Base-by-base conservation (phyloP, 2,329 filamentous ascomycete species). In the Blastomyces gilchristii region DNA sequence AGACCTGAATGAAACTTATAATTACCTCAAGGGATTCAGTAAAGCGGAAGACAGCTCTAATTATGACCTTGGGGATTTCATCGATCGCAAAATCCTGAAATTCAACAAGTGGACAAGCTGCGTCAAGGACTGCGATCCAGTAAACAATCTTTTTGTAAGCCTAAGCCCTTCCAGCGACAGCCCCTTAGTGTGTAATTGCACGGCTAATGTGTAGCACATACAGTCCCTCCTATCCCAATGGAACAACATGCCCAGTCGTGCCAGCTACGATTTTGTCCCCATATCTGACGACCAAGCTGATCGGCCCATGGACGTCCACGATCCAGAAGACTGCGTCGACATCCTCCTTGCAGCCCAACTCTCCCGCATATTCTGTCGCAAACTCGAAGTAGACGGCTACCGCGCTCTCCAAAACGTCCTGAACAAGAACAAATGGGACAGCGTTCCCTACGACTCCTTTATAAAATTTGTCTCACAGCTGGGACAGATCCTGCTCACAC, bases 211-310 rank as follows among this genome's bases (percentile, higher is more conserved):
- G n/a, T 41, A 58, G 14, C 14, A 16, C 14, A 6, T 50, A 7
- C 59, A 79, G 76, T 69, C 75, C 45, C 68, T 78, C 6, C 74
- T 79, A 18, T 77, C 76, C 9, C 72, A 71, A 62, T 75, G 76
- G 73, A 77, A 78, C 66, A 78, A 77, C 65, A 79, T 79, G 77
- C 77, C 77, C 8, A 78, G 76, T 62, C 76, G 76, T 25, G 77
- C 77, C 22, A 73, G 73, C 45, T 79, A 79, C 65, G 76, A 73
- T 53, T 75, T 77, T 59, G 71, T 78, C 31, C 68, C 72, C 11
- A 59, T 73, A 1, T 68, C 75, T 16, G 60, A 67, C 11, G 67
- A 65, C 11, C 25, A 53, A 18, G 64, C 72, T 49, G 73, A 77
- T 63, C 72, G 70, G n/a, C 68, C 71, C 12, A 75, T 79, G 72